phyloP scores from a whole-genome alignment of 176 grass and related monocot genomes.

The Alopecurus myosuroides region DNA sequence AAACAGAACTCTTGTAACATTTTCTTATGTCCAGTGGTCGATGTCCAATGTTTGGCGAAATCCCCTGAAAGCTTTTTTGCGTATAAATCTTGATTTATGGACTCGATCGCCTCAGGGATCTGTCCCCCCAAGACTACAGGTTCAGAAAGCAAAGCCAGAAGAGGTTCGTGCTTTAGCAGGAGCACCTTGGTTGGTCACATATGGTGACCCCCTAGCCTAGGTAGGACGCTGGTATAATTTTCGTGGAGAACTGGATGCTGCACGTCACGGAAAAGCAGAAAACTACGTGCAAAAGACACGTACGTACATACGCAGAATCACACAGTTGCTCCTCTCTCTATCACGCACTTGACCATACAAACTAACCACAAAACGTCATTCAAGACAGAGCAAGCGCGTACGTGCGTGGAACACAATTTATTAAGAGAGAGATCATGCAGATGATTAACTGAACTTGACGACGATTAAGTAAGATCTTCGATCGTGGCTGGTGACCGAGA shows the following conservation, averaged over 20 bases:
- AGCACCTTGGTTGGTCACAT: conserved; percentile 20
- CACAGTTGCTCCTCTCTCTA: not conserved
- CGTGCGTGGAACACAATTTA: too few relatives aligned
- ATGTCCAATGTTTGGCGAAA: not conserved
- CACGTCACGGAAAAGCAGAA: conserved; percentile 25
- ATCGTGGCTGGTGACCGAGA: not conserved
- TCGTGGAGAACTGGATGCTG: conserved; percentile 33
- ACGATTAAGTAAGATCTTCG: not conserved
- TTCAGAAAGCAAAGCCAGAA: not conserved
- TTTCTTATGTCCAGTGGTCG: not conserved
- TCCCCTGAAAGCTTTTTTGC: not conserved
- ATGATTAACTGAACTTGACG: not conserved
- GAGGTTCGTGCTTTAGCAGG: conserved; percentile 12
- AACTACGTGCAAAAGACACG: not conserved
- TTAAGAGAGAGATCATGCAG: not conserved
- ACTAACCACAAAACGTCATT: not conserved
- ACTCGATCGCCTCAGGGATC: not conserved
- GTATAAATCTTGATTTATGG: not conserved
- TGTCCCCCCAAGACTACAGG: not conserved
- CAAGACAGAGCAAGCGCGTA: not conserved
- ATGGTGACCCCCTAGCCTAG: not conserved
- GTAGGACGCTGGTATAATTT: conserved; percentile 20
- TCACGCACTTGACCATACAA: too few relatives aligned
- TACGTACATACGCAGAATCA: conserved; percentile 12
- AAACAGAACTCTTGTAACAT: not conserved